Evolutionary conservation across 208 protist genomes (phyloP).

Genomic region (Trypanosoma congolense): DNA sequence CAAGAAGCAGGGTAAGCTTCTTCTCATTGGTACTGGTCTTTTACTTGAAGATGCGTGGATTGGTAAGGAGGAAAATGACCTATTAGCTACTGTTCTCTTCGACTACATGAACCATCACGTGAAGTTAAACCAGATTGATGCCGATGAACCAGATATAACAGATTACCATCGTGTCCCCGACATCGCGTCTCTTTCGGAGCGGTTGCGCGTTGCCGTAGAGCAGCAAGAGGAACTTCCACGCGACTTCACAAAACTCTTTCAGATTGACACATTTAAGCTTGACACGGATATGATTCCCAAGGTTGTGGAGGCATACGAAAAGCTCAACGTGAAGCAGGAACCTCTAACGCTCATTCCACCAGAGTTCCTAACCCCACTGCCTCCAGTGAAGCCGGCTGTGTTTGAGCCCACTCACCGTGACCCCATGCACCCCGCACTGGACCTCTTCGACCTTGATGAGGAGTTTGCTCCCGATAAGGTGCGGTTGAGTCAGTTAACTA

Average conservation of each 20-base stretch:
- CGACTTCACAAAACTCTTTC: constrained; percentile 93
- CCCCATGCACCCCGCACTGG: constrained; percentile 85
- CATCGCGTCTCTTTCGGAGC: constrained; percentile 89
- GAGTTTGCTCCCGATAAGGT: constrained; percentile 94
- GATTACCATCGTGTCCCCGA: constrained; percentile 95
- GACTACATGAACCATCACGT: constrained; percentile 84
- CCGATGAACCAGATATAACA: constrained; percentile 92
- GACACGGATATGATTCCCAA: constrained; percentile 93
- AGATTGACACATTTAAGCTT: constrained; percentile 91
- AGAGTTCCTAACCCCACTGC: constrained; percentile 93
- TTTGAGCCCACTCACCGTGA: constrained; percentile 93
- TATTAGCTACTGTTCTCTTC: constrained; percentile 81
- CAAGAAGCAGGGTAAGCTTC: constrained; percentile 85
- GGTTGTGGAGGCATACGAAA: constrained; percentile 86
- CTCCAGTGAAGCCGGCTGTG: constrained; percentile 91
- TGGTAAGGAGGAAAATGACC: constrained; percentile 92
- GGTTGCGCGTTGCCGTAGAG: constrained; percentile 92
- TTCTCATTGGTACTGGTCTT: constrained; percentile 85
- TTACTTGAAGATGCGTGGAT: constrained; percentile 93
- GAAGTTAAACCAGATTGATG: constrained; percentile 92
- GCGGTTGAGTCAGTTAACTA: constrained; percentile 93
- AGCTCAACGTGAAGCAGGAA: constrained; percentile 92
- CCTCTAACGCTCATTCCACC: constrained; percentile 94
- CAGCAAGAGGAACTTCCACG: constrained; percentile 93
- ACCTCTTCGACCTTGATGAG: constrained; percentile 96